Percentiles rank a stretch among this genome's conserved stretches.
Evolutionary conservation across 192 early-diverging fungal genomes (phyloP).

Genomic region (Oehlia diaphana): DNA sequence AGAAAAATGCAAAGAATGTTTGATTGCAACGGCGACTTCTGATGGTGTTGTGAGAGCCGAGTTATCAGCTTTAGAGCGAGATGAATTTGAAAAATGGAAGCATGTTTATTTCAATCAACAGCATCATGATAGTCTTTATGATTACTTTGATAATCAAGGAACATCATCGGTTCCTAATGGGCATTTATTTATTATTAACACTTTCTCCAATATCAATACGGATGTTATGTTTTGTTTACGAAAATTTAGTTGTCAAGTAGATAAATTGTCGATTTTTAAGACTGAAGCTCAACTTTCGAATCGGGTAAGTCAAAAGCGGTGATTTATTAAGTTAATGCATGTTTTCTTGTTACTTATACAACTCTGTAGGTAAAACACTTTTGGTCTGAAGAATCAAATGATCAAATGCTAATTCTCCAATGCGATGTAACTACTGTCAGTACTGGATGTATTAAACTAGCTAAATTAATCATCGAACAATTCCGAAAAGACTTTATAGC

Average conservation of each 20-base stretch:
- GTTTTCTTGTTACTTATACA: background rate
- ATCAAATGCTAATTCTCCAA: constrained; percentile 16
- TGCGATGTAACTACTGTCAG: constrained; percentile 5
- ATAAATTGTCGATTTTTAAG: constrained; percentile 24
- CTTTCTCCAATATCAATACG: constrained; percentile 21
- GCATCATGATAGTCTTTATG: background rate
- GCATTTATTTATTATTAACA: constrained; percentile 8
- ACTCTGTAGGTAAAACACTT: constrained; percentile 3
- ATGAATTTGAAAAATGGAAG: constrained; percentile 24
- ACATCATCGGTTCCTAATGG: background rate
- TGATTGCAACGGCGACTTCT: constrained; percentile 25
- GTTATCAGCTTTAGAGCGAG: background rate
- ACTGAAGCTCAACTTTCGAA: constrained; percentile 11
- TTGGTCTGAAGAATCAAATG: constrained; percentile 8
- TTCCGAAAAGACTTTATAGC: background rate
- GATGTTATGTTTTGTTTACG: constrained; percentile 9
- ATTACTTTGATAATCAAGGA: background rate
- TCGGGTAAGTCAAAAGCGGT: background rate
- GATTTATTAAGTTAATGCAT: background rate
- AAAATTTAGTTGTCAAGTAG: background rate
- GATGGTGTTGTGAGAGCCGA: constrained; percentile 26
- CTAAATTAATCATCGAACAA: constrained; percentile 22
- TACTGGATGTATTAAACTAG: constrained; percentile 23
- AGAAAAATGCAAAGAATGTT: constrained; percentile 20
- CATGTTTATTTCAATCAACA: constrained; percentile 13